phyloP scores from a whole-genome alignment of 495 filamentous ascomycete species.

The Hypomontagnella monticulosa region DNA sequence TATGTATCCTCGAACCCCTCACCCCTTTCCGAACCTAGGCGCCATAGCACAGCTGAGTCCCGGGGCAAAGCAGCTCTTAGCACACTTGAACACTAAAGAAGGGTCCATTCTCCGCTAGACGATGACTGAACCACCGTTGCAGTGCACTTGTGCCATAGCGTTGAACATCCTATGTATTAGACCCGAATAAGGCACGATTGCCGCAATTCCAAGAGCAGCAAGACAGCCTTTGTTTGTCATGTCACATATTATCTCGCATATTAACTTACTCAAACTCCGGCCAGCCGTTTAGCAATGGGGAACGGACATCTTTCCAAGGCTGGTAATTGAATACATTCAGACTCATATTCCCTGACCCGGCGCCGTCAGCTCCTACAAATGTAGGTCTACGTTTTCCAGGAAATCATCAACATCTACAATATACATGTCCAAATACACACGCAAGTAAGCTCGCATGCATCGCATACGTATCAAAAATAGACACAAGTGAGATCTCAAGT shows the following conservation, averaged over 20 bases:
- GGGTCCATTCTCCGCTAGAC: slow-evolving; percentile 19
- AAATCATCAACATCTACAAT: too few species aligned
- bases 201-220: slow-evolving; percentile 4
- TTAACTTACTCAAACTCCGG: slow-evolving; percentile 19
- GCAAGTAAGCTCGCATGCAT: slow-evolving; percentile 13
- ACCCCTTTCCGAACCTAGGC: slow-evolving; percentile 12
- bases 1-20: slow-evolving; percentile 1
- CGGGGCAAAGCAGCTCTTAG: slow-evolving; percentile 14
- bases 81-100: slow-evolving; percentile 7
- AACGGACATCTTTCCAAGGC: slow-evolving; percentile 35
- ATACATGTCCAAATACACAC: too few species aligned
- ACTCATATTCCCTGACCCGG: slow-evolving; percentile 8
- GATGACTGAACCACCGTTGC: slow-evolving; percentile 18
- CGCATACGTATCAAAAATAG: slow-evolving; percentile 14
- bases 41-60: slow-evolving; percentile 25
- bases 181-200: slow-evolving; percentile 28
- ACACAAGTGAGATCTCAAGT: background rate
- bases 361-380: slow-evolving; percentile 28
- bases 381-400: background rate
- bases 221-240: slow-evolving; percentile 8
- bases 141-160: slow-evolving; percentile 17
- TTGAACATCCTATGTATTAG: slow-evolving; percentile 14
- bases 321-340: slow-evolving; percentile 19
- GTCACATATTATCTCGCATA: slow-evolving; percentile 19
- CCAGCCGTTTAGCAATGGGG: slow-evolving; percentile 20